Base-by-base conservation (phyloP, 2,329 filamentous ascomycete species). In the Aspergillus hortae region DNA sequence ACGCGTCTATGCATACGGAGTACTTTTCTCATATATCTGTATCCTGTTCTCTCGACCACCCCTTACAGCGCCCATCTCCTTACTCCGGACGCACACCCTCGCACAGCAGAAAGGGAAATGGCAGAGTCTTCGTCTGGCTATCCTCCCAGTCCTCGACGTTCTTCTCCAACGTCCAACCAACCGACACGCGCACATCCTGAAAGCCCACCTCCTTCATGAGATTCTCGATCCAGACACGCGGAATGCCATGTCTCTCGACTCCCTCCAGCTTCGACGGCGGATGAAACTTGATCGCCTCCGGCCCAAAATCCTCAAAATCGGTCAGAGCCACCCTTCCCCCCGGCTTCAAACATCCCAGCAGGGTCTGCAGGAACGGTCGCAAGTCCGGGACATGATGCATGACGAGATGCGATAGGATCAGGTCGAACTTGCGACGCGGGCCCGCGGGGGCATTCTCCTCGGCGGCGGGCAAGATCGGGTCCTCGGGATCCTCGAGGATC, bases 251-350 rank as follows among this genome's bases (percentile, higher is more conserved):
- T 46, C 78, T 65, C 65, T 81, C 78, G 1, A 83, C 80, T 1
- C 79, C 80, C 0, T 70, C 70, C 72, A 82, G 75, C 64, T 80
- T 81, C 19, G 60, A 60, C 57, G 74, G 67, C 0, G 80, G 75
- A 64, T 84, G 81, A 58, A 83, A 84, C 44, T 65, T 66, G 30
- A 75, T 68, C 1, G 80, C 78, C 41, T 77, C 76, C 0, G 75
- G 74, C 0, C 81, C 81, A 61, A 77, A 79, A 56, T 83, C 76
- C 60, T 84, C 80, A 61, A 79, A 84, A 59, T 84, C 81, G 1
- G 80, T 84, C 57, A 84, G 63, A 1, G 77, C 78, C 0, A 82
- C 69, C 47, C 64, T 59, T 0, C 80, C 81, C 0, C 78, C 79
- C 0, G 70, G 63, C 49, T 69, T 74, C 41, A 84, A 65, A 36